Percentiles rank a stretch among this genome's conserved stretches.
phyloP scores from a whole-genome alignment of 305 asterid genomes.

The Fraxinus sp. region DNA sequence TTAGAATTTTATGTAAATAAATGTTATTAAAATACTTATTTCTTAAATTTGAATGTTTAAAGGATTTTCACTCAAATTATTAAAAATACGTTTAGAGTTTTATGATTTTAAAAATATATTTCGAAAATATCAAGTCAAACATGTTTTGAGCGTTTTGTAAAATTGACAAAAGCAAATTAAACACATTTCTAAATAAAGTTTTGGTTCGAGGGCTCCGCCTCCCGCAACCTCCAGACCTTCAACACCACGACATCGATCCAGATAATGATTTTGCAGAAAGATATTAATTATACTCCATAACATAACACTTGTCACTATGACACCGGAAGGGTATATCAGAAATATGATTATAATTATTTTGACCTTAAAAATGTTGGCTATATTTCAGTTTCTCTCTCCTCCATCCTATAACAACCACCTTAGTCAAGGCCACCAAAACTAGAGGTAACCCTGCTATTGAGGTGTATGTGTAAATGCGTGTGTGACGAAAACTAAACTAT shows the following conservation, averaged over 20 bases:
- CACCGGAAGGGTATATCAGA: not conserved
- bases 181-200: not conserved
- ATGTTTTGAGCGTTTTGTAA: not conserved
- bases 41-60: not conserved
- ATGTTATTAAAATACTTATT: too few species aligned
- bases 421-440: slow-evolving; percentile 18
- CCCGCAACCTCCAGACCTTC: not conserved
- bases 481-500: not conserved
- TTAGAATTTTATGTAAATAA: not conserved
- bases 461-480: slow-evolving; percentile 22
- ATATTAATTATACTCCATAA: not conserved
- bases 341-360: not conserved
- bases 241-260: not conserved
- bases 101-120: too few species aligned
- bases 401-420: slow-evolving; percentile 17
- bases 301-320: not conserved
- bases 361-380: not conserved
- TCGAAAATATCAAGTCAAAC: not conserved
- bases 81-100: not conserved
- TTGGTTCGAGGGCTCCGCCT: not conserved
- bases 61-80: not conserved
- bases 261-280: not conserved
- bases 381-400: not conserved
- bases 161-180: not conserved
- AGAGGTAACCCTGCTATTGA: slow-evolving; percentile 30